phyloP scores from a whole-genome alignment of 176 grass and related monocot species.

The Phoenix dactylifera region DNA sequence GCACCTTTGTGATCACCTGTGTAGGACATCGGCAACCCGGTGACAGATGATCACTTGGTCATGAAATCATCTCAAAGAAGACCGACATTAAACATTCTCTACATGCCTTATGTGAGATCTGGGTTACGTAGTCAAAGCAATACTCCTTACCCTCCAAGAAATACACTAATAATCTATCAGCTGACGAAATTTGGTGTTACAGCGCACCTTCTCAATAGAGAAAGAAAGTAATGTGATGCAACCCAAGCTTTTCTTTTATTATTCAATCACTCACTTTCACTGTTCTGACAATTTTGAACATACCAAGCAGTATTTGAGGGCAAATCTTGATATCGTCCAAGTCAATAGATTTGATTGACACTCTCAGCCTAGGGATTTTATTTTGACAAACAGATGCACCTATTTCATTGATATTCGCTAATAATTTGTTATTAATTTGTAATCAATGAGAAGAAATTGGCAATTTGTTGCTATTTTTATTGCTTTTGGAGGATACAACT shows the following conservation, averaged over 20 bases:
- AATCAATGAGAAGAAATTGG: background rate
- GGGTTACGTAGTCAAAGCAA: no score
- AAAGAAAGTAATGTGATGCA: background rate
- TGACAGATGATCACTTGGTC: no score
- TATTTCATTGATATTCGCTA: no score
- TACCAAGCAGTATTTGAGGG: background rate
- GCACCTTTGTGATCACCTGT: no score
- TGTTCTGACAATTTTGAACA: background rate
- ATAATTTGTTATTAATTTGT: background rate
- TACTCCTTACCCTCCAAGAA: no score
- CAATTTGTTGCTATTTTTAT: background rate
- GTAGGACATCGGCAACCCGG: no score
- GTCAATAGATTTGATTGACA: background rate
- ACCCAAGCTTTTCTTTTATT: background rate
- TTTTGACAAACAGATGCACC: no score
- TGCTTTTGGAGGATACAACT: background rate
- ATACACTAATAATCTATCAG: no score
- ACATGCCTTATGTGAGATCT: no score
- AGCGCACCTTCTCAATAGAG: background rate
- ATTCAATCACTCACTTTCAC: constrained; percentile 1
- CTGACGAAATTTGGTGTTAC: background rate
- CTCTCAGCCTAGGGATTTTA: background rate
- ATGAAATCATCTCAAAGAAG: no score
- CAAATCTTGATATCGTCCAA: background rate
- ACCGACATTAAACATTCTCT: no score